Conservation (phyloP, 345 rosid species). For the Firmiana major region DNA sequence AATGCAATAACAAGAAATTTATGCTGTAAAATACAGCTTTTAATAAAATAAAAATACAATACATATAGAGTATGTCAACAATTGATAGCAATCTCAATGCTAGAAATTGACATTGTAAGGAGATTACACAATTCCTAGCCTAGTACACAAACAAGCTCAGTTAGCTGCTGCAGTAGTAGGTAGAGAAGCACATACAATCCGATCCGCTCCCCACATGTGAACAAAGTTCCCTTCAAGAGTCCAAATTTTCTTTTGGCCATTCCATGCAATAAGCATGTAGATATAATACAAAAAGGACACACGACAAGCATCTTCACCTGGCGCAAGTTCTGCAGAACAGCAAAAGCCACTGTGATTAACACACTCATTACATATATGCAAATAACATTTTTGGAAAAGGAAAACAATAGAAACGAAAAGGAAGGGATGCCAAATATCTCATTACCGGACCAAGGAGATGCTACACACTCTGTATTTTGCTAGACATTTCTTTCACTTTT, state of each 20-base stretch:
- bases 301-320: neutral
- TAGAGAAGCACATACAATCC: slow-evolving; percentile 6
- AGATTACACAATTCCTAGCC: slow-evolving; percentile 25
- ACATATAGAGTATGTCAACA: slow-evolving; percentile 3
- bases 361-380: neutral
- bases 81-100: slow-evolving; percentile 4
- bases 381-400: neutral
- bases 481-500: slow-evolving; percentile 42
- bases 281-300: slow-evolving; percentile 26
- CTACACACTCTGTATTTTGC: slow-evolving; percentile 51
- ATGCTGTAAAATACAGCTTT: slow-evolving; percentile 1
- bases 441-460: slow-evolving; percentile 22
- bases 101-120: slow-evolving; percentile 6
- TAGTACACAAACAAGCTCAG: slow-evolving; percentile 24
- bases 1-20: neutral
- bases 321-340: slow-evolving; percentile 23
- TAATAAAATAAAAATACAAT: neutral
- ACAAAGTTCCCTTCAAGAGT: slow-evolving; percentile 18
- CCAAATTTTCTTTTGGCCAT: slow-evolving; percentile 18
- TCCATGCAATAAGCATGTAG: slow-evolving; percentile 12
- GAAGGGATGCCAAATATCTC: neutral
- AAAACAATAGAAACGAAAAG: neutral
- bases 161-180: slow-evolving; percentile 17
- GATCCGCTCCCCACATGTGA: slow-evolving; percentile 13
- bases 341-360: neutral